Base-by-base conservation (phyloP, 2,329 filamentous ascomycete species). In the Coniosporium tulheliwenetii region DNA sequence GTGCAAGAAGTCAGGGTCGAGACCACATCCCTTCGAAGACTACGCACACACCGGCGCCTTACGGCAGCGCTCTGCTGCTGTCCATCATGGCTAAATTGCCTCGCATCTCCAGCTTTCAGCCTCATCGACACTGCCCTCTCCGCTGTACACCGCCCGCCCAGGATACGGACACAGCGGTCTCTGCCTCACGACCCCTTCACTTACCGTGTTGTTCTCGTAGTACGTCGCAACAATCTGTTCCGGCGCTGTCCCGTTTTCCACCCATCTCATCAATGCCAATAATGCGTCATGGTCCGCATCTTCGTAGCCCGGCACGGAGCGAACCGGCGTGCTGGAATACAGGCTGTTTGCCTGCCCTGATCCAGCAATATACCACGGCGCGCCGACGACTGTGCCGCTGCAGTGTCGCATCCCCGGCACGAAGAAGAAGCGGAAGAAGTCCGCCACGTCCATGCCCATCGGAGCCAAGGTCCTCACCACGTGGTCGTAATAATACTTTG, bases 401-500 rank as follows among this genome's bases (percentile, higher is more conserved):
- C 64, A 67, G 45, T 66, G 63, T 13, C 41, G 19, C 19, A 26
- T 26, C 19, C 70, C 70, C 0, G 71, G 70, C 13, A 75, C 50
- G 0, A 73, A 61, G 54, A 66, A 75, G 34, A 75, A 59, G 40
- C 66, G 48, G 50, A 57, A 66, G 49, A 61, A 67, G 12, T 52
- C 49, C 34, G 62, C 55, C 1, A 65, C 44, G 2, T 60, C 46
- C 19, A 61, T 49, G 14, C 57, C 59, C 10, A 48, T 44, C 0
- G 58, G 55, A 12, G 52, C 43, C 19, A 66, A 43, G 0, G 54
- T 54, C 5, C 52, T 52, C n/a, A 51, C 37, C 1, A 72, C 62
- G 12, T 64, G 59, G n/a, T 63, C 57, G 52, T 71, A 70, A 49
- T 63, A 77, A 51, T 70, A 70, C 8, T 67, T 62, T 2, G 65